Base-by-base conservation (phyloP, 371 early-diverging fungal species). In the Mortierella sp. region DNA sequence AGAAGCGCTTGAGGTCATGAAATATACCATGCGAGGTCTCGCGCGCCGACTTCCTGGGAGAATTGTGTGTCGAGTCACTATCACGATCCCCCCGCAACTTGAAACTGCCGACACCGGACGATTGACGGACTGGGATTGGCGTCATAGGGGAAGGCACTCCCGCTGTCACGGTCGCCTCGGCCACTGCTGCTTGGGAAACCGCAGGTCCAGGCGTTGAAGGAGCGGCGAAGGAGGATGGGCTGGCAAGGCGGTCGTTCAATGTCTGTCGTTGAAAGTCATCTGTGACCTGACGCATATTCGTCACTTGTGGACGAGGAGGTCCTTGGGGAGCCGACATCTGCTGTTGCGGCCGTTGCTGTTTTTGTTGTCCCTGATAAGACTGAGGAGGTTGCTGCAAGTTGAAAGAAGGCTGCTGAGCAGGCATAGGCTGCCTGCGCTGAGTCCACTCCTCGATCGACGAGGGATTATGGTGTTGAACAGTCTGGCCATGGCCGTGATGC, bases 1-100 rank as follows among this genome's bases (percentile, higher is more conserved):
- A 88, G 75, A 91, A 89, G 31, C 90, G 84, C 74, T 90, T 91
- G 26, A 92, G 73, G 9, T 91, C 92, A 54, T 90, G 88, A 21
- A 92, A 89, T 19, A 92, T 74, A 47, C 79, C 82, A 71, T 82
- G 82, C 3, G 79, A 74, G 9, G 89, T 85, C 57, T 91, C 90
- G 38, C 70, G 47, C 11, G 68, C 77, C 6, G 81, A 73, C 57
- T 72, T 76, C 24, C 54, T 70, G 13, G 45, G 16, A 73, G 47
- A 68, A 34, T 9, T 78, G 19, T 11, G 78, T 14, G 21, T 72
- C 80, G 72, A 68, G 68, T 55, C 75, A 54, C 54, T 57, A 57
- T 63, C 63, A 13, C 63, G 63, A 16, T 63, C 63, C 6, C 63
- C 63, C 6, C 63, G 63, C 38, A 34, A 19, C 38, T 63, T 63